Evolutionary conservation across 2,329 filamentous ascomycete species (phyloP).

Genomic region (Teratosphaeria epicoccoides): DNA sequence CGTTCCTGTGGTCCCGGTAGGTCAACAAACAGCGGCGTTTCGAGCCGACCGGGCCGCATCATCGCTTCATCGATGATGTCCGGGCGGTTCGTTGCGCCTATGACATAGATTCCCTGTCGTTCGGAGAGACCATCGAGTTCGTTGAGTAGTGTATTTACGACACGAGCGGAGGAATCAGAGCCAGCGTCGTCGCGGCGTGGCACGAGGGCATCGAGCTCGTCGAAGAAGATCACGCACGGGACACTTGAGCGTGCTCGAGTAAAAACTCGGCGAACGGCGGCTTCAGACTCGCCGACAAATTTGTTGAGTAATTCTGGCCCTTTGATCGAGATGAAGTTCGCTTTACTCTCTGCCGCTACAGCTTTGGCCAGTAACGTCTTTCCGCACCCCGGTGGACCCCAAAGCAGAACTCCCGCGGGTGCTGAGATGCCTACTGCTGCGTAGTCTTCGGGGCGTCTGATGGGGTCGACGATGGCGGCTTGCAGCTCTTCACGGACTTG

Average conservation of each 20-base stretch:
- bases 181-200: slow-evolving; percentile 67
- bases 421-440: slow-evolving; percentile 65
- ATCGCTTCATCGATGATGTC: slow-evolving; percentile 96
- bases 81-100: slow-evolving; percentile 87
- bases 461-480: slow-evolving; percentile 80
- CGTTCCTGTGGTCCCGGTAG: slow-evolving; percentile 69
- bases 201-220: slow-evolving; percentile 88
- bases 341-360: slow-evolving; percentile 87
- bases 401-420: slow-evolving; percentile 81
- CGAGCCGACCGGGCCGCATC: slow-evolving; percentile 80
- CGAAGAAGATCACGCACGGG: slow-evolving; percentile 95
- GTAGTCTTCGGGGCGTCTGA: slow-evolving; percentile 70
- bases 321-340: slow-evolving; percentile 97
- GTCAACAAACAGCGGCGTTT: slow-evolving; percentile 81
- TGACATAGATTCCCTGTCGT: slow-evolving; percentile 79
- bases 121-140: slow-evolving; percentile 75
- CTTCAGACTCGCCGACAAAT: slow-evolving; percentile 92
- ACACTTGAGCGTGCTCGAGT: slow-evolving; percentile 72
- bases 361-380: slow-evolving; percentile 95
- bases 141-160: slow-evolving; percentile 90
- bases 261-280: slow-evolving; percentile 86
- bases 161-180: slow-evolving; percentile 72
- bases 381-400: slow-evolving; percentile 92
- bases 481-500: slow-evolving; percentile 71
- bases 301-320: slow-evolving; percentile 95